Base-by-base conservation (phyloP, 2,329 filamentous ascomycete species). In the Cercospora beticola region DNA sequence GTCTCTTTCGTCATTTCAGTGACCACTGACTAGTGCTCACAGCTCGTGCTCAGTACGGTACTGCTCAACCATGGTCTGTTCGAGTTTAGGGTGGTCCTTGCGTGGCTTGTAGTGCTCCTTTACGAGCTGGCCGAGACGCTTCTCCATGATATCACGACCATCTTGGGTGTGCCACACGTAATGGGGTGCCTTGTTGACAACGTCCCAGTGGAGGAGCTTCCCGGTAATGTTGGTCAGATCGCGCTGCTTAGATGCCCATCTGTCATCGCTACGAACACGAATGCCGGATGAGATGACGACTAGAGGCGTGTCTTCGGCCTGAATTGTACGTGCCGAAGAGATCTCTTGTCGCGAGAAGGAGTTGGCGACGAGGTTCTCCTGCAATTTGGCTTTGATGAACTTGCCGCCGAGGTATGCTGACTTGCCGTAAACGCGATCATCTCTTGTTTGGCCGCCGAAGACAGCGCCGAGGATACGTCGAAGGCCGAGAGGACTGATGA, bases 311-410 rank as follows among this genome's bases (percentile, higher is more conserved):
- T 91, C 84, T n/a, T 85, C 84, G 67, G 86, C 86, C 80, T 97
- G 92, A 64, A 98, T 95, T 58, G 90, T 89, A 23, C 91, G 85
- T 67, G 93, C 93, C 68, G 89, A 91, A 56, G 86, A 83, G 18
- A 97, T 89, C 76, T 99, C 95, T 36, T 92, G 92, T 79, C 89
- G 90, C 14, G 93, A 93, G 73, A 98, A 88, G 0, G 92, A 92
- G 72, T 89, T 87, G 0, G 94, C 94, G 33, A 97, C 93, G 0
- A 98, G 85, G 72, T 90, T 94, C 82, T 99, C 95, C 81, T 99
- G 95, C 66, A 99, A 84, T 80, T 94, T 92, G 4, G 93, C 91
- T 79, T 96, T 97, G 79, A 97, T 90, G 78, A 88, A 90, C 78
- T 94, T 96, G 70, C 92, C 92, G 26, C 85, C 86, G 79, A 97